Evolutionary conservation across 1,284 basidiomycete genomes (phyloP), one percentile per base, ranked within the genome.

Genomic region (Melanopsichium pennsylvanicum): DNA sequence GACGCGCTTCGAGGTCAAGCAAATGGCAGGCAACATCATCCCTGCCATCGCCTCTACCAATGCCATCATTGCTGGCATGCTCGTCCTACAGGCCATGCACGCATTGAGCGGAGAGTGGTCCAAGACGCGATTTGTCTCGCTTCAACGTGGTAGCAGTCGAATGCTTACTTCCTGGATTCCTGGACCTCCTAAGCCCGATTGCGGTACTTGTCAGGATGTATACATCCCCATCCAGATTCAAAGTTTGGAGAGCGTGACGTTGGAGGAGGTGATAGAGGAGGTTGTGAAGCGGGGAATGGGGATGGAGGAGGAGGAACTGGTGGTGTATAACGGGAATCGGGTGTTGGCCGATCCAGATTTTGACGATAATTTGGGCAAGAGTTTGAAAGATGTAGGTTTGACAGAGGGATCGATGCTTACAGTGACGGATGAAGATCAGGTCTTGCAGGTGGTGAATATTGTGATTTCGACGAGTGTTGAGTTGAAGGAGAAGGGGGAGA

Each of bases 11-110:
- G 90, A 97, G 80, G 89, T 97, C 48, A 98, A 98, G 93, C 93
- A 97, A 83, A 97, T 97, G 91, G 96, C 96, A 0, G 95, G 96
- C 11, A 99, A 98, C 83, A 98, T 98, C 80, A 81, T 82, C 43
- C 96, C 96, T 1, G 96, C 96, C 2, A 97, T 98, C 72, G 96
- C 96, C 2, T 97, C 96, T 0, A 99, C 96, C 8, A 99, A 99
- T 81, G 96, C 96, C 12, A 91, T 98, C 81, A 88, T 97, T 67
- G 90, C 96, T 0, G 96, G 94, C 0, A 84, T 96, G 29, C 92
- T 97, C 71, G 93, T 97, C 15, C 85, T 97, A 41, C 94, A 97
- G 82, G 91, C 93, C 0, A 83, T 97, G 12, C 88, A 93, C 56
- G 85, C 96, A 23, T 85, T 97, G 0, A 69, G 67, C 4, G 38